phyloP scores from a whole-genome alignment of 148 eudicot species.

The Salicornia ramosissima region DNA sequence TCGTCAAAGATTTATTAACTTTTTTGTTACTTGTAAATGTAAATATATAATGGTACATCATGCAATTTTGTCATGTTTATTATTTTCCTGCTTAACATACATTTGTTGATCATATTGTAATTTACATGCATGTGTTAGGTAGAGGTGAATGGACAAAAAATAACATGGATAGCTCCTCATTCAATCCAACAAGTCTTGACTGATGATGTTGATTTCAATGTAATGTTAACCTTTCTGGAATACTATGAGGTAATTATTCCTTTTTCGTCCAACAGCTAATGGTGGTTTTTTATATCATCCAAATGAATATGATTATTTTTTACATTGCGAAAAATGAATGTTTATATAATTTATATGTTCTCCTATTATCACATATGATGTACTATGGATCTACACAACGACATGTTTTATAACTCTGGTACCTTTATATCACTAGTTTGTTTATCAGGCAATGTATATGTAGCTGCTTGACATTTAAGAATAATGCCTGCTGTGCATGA shows the following conservation, averaged over 20 bases:
- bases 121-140: slow-evolving; percentile 43
- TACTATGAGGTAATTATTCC: slow-evolving; percentile 63
- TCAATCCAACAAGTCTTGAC: slow-evolving; percentile 89
- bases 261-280: background rate
- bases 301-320: background rate
- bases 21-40: too few relatives aligned
- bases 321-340: background rate
- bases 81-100: background rate
- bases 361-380: background rate
- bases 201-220: slow-evolving; percentile 74
- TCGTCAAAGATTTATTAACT: background rate
- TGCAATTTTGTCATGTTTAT: background rate
- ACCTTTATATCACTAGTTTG: background rate
- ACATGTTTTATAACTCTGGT: background rate
- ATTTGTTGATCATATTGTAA: background rate
- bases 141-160: slow-evolving; percentile 82
- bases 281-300: background rate
- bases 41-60: background rate
- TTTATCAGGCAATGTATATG: background rate
- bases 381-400: background rate
- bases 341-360: background rate
- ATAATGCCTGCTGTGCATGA: background rate
- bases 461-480: background rate
- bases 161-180: slow-evolving; percentile 95
- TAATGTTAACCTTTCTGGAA: slow-evolving; percentile 82